Evolutionary conservation across 768 basidiomycete species (phyloP).

Genomic region (Suillus brevipes): DNA sequence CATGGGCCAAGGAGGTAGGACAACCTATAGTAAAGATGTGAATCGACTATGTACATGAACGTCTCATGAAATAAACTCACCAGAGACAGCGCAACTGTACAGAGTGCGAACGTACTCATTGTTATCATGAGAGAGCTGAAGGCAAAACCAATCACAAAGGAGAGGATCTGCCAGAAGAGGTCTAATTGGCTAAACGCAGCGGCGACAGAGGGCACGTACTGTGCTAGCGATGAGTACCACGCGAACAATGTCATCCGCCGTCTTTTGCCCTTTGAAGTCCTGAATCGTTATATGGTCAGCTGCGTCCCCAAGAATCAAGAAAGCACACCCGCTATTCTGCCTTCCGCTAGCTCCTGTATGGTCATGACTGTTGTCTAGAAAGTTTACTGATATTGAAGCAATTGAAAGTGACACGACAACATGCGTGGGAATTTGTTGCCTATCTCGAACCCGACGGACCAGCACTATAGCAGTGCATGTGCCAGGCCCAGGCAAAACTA

Average conservation of each 20-base stretch:
- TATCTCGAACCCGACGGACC: neutral
- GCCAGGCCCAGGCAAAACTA: neutral
- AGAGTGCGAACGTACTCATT: slow-evolving; percentile 15
- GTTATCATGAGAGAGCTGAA: slow-evolving; percentile 28
- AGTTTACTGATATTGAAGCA: neutral
- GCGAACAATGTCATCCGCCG: slow-evolving; percentile 24
- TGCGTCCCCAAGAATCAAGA: neutral
- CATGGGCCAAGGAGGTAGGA: slow-evolving; percentile 71
- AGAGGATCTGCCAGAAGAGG: slow-evolving; percentile 23
- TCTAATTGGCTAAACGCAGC: neutral
- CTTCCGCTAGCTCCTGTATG: slow-evolving; percentile 29
- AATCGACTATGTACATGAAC: neutral
- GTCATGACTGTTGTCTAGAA: slow-evolving; percentile 20
- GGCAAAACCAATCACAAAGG: slow-evolving; percentile 30
- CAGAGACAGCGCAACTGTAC: slow-evolving; percentile 4
- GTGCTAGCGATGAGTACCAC: slow-evolving; percentile 24
- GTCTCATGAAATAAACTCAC: neutral
- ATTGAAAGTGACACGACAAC: neutral
- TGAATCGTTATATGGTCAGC: slow-evolving; percentile 12
- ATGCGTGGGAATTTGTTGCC: neutral
- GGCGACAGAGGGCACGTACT: slow-evolving; percentile 17
- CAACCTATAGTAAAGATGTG: slow-evolving; percentile 39
- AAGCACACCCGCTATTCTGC: slow-evolving; percentile 28
- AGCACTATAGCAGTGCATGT: no score
- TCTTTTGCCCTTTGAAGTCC: slow-evolving; percentile 35